A percentile compares a stretch with the other conserved stretches of the same genome.
Conservation (phyloP, 2,329 filamentous ascomycete species). For the Aspergillus oerlinghausenensis region DNA sequence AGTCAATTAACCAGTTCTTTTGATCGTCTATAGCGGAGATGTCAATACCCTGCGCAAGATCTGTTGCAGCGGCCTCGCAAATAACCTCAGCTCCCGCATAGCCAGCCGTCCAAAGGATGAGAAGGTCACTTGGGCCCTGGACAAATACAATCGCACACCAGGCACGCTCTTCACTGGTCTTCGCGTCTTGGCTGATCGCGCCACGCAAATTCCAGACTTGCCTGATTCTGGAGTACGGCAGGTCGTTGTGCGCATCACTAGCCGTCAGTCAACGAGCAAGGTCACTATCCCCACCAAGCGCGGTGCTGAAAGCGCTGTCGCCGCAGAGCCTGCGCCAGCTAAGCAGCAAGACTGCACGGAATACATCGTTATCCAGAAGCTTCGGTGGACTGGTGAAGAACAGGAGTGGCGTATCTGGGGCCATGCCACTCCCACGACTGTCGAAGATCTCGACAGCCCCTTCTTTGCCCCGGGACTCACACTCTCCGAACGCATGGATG, state of each 20-base stretch:
- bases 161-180: slow-evolving; percentile 34
- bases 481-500: slow-evolving; percentile 31
- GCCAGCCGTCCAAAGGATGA: slow-evolving; percentile 28
- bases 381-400: slow-evolving; percentile 38
- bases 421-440: slow-evolving; percentile 38
- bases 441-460: slow-evolving; percentile 35
- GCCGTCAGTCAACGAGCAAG: slow-evolving; percentile 33
- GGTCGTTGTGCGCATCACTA: slow-evolving; percentile 37
- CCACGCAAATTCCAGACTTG: slow-evolving; percentile 36
- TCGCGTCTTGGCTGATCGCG: slow-evolving; percentile 40
- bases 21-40: slow-evolving; percentile 28
- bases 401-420: slow-evolving; percentile 50
- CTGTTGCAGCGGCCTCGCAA: slow-evolving; percentile 36
- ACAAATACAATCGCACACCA: slow-evolving; percentile 34
- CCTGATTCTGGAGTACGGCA: slow-evolving; percentile 37
- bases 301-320: slow-evolving; percentile 1
- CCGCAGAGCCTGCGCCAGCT: slow-evolving; percentile 12
- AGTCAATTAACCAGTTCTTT: slow-evolving; percentile 13
- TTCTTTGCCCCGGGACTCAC: slow-evolving; percentile 33
- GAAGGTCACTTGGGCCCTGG: slow-evolving; percentile 32
- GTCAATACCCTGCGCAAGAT: slow-evolving; percentile 30
- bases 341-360: slow-evolving; percentile 44
- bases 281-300: slow-evolving; percentile 2
- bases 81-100: slow-evolving; percentile 32
- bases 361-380: slow-evolving; percentile 49